Percentiles rank a stretch among this genome's conserved stretches.
phyloP scores from a whole-genome alignment of 108 stramenopile genomes.

The Cyclotella cryptica region DNA sequence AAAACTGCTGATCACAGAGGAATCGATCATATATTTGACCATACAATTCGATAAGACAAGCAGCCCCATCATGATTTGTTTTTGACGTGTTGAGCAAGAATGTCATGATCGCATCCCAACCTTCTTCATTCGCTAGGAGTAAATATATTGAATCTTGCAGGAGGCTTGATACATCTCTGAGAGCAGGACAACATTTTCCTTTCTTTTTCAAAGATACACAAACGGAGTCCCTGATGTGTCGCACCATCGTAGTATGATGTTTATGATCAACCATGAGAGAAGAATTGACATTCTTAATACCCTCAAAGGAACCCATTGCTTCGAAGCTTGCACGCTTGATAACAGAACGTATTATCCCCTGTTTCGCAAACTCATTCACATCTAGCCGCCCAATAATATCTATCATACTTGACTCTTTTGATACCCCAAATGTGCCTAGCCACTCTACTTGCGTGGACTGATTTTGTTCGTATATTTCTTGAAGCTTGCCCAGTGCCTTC shows the following conservation, averaged over 20 bases:
- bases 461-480: neutral
- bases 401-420: neutral
- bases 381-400: neutral
- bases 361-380: neutral
- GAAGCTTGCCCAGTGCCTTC: neutral
- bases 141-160: neutral
- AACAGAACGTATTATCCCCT: neutral
- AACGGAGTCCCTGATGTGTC: neutral
- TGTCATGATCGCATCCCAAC: neutral
- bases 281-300: neutral
- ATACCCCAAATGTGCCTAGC: neutral
- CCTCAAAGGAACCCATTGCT: slow-evolving; percentile 3
- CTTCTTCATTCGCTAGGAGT: neutral
- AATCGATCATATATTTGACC: slow-evolving; percentile 9
- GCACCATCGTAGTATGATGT: neutral
- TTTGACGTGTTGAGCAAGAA: neutral
- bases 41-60: neutral
- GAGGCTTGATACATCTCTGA: neutral
- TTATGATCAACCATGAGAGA: neutral
- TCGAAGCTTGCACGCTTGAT: slow-evolving; percentile 10
- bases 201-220: neutral
- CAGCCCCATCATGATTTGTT: neutral
- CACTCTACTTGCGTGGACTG: neutral
- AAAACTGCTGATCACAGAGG: slow-evolving; percentile 1
- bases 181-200: neutral